Evolutionary conservation across 2,329 filamentous ascomycete species (phyloP), one percentile per base, ranked within the genome.

Genomic region (Onygena corvina): DNA sequence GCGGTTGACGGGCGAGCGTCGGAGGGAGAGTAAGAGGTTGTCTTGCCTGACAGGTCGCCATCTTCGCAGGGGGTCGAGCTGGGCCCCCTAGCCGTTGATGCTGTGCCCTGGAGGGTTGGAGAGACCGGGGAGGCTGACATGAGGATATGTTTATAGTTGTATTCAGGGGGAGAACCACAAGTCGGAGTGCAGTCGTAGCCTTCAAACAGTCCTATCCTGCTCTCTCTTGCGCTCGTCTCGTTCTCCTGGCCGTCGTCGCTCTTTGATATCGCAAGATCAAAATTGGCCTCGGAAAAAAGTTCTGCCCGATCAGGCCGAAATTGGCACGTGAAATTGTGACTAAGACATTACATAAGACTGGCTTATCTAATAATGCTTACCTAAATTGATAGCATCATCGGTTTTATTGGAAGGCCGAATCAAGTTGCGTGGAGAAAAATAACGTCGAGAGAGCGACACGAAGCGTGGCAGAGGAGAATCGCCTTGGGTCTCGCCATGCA

Each of bases 21-120:
- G 1, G 42, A 20, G 8, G 42, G 42, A 11, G 51, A 53, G 23
- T 31, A 23, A 2, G 51, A 53, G 16, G 51, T 36, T 29, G 38
- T 50, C 30, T 50, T 46, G 2, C 4, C 7, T 11, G 27, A 18
- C 3, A 9, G 25, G 11, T 46, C 42, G 16, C 12, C 14, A 14
- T 46, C 42, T 21, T 46, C 42, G 12, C 42, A 29, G 25, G 42
- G 42, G 3, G 42, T 46, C 9, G 42, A 20, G 30, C 42, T 46
- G 25, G 27, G 42, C 21, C 7, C 27, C 25, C 42, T 18, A 33
- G 42, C 42, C 12, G 30, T 21, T 18, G 12, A 18, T 12, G 30
- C 25, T 30, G 23, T 16, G 20, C 16, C 20, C n/a, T 14, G 33
- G 20, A 27, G 44, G 9, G 29, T 42, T 18, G 44, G 23, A 35